Conservation (phyloP, 2,329 filamentous ascomycete genomes). For the Cladorrhinum sp. region DNA sequence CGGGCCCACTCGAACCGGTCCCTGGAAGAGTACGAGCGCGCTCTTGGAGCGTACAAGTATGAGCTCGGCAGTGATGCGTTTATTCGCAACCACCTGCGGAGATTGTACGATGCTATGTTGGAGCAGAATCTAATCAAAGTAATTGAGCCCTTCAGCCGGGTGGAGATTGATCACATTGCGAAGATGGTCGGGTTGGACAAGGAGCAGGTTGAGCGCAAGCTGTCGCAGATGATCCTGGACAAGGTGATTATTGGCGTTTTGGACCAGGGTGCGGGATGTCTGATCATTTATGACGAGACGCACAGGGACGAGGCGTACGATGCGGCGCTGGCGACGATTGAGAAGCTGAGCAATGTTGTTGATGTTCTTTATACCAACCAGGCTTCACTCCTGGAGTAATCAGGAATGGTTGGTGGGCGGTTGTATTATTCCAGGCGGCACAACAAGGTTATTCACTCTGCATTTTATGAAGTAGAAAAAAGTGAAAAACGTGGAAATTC, state of each 20-base stretch:
- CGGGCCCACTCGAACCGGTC: constrained; percentile 93
- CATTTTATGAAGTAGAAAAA: background rate
- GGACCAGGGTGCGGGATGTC: constrained; percentile 94
- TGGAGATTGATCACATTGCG: constrained; percentile 95
- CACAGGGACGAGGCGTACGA: constrained; percentile 93
- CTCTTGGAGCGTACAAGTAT: constrained; percentile 84
- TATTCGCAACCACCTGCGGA: constrained; percentile 93
- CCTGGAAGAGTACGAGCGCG: constrained; percentile 94
- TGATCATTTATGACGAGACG: constrained; percentile 96
- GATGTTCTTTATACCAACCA: constrained; percentile 98
- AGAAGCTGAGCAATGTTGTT: constrained; percentile 95
- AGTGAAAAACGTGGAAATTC: too few species aligned
- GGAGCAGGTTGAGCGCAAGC: constrained; percentile 94
- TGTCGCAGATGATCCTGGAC: constrained; percentile 99
- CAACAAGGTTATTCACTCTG: background rate
- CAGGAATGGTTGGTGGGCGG: constrained; percentile 4
- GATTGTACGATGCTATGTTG: constrained; percentile 96
- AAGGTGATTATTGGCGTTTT: constrained; percentile 97
- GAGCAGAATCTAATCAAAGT: constrained; percentile 99
- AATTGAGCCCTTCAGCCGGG: constrained; percentile 95
- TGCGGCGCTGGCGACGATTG: constrained; percentile 88
- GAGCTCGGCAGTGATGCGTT: constrained; percentile 94
- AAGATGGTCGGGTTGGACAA: constrained; percentile 97
- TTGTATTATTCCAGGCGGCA: constrained; percentile 11
- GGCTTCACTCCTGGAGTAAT: constrained; percentile 86